Percentiles rank a stretch among this genome's conserved stretches.
These are phyloP conservation scores for Gracilaria domingensis DNA, from an alignment of 23 red algal species.

Conservation along the genomic window DNA sequence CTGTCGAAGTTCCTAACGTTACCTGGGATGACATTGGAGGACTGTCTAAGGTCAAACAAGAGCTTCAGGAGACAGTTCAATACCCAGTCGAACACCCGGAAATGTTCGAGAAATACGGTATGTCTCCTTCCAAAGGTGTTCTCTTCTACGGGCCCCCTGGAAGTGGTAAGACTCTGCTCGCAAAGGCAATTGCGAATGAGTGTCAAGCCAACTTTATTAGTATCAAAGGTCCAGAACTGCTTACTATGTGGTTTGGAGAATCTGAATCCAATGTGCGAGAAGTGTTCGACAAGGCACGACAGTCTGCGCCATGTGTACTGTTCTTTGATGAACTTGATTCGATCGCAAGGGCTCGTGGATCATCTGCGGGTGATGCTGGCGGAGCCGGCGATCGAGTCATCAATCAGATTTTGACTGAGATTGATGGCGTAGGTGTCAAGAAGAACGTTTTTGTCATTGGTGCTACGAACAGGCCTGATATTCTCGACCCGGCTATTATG, in stretches of 20 bases:
- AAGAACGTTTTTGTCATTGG: constrained; percentile 99
- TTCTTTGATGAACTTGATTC: constrained; percentile 99
- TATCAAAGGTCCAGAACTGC: constrained; percentile 97
- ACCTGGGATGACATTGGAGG: constrained; percentile 99
- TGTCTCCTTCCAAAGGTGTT: constrained; percentile 94
- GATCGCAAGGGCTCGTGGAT: constrained; percentile 95
- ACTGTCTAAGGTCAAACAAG: constrained; percentile 95
- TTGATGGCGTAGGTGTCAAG: constrained; percentile 97
- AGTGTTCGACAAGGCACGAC: constrained; percentile 99
- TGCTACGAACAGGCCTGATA: constrained; percentile 98
- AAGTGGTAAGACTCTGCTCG: constrained; percentile 97
- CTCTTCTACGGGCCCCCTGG: constrained; percentile 98
- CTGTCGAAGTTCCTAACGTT: constrained; percentile 98
- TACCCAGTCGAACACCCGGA: constrained; percentile 99
- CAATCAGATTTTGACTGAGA: constrained; percentile 99
- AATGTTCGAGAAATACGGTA: constrained; percentile 98
- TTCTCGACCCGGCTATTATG: constrained; percentile 96
- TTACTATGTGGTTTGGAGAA: constrained; percentile 99
- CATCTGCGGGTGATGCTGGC: constrained; percentile 93
- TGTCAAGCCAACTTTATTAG: constrained; percentile 99
- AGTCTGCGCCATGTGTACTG: constrained; percentile 98
- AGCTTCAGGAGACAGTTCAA: constrained; percentile 99
- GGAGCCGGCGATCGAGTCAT: constrained; percentile 99
- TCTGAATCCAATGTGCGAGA: constrained; percentile 95
- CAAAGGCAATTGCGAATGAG: constrained; percentile 99